phyloP scores from a whole-genome alignment of 495 filamentous ascomycete species.

The Penicillium robsamsonii region DNA sequence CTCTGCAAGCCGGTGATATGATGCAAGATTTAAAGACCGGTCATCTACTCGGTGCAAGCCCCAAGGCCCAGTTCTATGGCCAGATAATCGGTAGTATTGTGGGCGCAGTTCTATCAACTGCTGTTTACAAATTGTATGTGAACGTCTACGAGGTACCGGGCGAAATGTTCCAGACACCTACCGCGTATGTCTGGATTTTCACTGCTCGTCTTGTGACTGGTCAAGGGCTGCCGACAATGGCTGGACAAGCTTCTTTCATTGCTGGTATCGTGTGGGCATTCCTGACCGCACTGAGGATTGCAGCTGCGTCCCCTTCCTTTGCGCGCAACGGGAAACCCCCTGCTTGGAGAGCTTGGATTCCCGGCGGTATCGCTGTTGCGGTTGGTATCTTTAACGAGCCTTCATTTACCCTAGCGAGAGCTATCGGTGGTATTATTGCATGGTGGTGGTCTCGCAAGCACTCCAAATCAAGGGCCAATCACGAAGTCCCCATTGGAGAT shows the following conservation, averaged over 20 bases:
- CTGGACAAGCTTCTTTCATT: slow-evolving; percentile 69
- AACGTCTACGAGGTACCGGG: slow-evolving; percentile 85
- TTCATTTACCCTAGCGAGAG: slow-evolving; percentile 87
- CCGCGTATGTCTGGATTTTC: slow-evolving; percentile 94
- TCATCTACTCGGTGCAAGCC: slow-evolving; percentile 85
- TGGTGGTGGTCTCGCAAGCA: slow-evolving; percentile 63
- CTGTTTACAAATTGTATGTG: slow-evolving; percentile 90
- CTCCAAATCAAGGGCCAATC: not conserved
- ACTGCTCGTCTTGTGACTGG: slow-evolving; percentile 94
- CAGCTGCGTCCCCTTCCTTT: slow-evolving; percentile 40
- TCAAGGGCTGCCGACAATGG: slow-evolving; percentile 79
- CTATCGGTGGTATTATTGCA: slow-evolving; percentile 77
- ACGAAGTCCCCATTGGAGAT: not conserved
- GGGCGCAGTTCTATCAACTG: slow-evolving; percentile 83
- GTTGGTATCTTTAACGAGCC: slow-evolving; percentile 98
- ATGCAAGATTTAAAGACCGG: slow-evolving; percentile 99
- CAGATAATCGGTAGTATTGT: slow-evolving; percentile 87
- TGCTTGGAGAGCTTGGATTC: slow-evolving; percentile 56
- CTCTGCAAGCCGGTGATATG: slow-evolving; percentile 92
- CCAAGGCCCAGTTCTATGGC: slow-evolving; percentile 94
- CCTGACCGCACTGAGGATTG: slow-evolving; percentile 66
- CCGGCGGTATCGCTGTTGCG: slow-evolving; percentile 92
- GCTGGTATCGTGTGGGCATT: slow-evolving; percentile 67
- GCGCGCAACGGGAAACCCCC: slow-evolving; percentile 23
- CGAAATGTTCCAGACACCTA: slow-evolving; percentile 87